phyloP scores from a whole-genome alignment of 2,329 filamentous ascomycete genomes.

The Fusarium sp. region DNA sequence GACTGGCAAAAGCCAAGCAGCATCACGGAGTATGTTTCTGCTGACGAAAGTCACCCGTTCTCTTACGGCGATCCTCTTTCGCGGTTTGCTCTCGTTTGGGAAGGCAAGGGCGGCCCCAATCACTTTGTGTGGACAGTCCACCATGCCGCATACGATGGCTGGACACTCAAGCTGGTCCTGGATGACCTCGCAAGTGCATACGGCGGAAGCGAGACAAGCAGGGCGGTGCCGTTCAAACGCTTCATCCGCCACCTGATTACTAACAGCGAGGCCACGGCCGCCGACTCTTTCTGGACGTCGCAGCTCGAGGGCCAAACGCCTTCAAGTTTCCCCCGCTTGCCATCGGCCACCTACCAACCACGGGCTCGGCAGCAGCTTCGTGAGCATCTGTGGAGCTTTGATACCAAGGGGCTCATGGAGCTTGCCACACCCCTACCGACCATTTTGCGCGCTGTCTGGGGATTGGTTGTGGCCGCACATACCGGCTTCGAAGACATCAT shows the following conservation, averaged over 20 bases:
- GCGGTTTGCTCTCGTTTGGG: constrained; percentile 5
- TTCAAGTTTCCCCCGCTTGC: constrained; percentile 1
- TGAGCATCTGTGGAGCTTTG: constrained; percentile 3
- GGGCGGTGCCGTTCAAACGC: neutral
- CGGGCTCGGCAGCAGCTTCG: constrained; percentile 4
- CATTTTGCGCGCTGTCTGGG: constrained; percentile 5
- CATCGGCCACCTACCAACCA: constrained; percentile 7
- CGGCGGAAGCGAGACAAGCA: neutral
- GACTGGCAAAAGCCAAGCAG: constrained; percentile 8
- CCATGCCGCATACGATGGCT: constrained; percentile 7
- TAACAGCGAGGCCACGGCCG: neutral
- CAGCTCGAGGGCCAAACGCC: neutral
- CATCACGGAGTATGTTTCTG: constrained; percentile 6
- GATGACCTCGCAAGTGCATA: constrained; percentile 5
- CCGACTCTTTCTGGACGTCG: constrained; percentile 1
- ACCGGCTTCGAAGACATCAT: constrained; percentile 6
- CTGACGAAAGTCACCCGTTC: constrained; percentile 4
- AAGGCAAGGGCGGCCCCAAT: neutral
- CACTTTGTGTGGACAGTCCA: constrained; percentile 3
- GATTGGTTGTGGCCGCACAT: constrained; percentile 3
- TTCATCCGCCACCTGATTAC: constrained; percentile 4
- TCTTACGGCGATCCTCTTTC: constrained; percentile 7
- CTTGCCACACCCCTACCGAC: constrained; percentile 9
- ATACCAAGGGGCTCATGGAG: constrained; percentile 5
- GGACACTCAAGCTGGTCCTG: constrained; percentile 1